phyloP scores from a whole-genome alignment of 176 grass and related monocot genomes.

The Oryza meridionalis region DNA sequence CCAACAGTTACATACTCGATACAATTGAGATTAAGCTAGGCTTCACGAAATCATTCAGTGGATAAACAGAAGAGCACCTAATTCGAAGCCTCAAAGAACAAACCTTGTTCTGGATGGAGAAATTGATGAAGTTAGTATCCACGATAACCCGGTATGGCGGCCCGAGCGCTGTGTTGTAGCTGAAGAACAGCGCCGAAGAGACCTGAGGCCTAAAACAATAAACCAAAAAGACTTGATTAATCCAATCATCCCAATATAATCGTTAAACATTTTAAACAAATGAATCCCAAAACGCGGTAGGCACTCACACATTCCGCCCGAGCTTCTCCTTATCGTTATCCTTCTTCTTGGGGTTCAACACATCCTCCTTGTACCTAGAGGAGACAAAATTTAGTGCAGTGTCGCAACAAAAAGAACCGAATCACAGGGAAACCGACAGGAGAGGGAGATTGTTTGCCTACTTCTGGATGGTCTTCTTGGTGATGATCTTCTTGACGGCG shows the following conservation, averaged over 20 bases:
- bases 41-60: background rate
- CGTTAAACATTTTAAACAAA: background rate
- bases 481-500: conserved; percentile 73
- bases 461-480: conserved; percentile 84
- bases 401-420: background rate
- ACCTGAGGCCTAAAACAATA: conserved; percentile 52
- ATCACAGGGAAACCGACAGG: background rate
- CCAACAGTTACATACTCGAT: background rate
- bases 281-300: background rate
- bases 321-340: conserved; percentile 72
- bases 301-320: conserved; percentile 74
- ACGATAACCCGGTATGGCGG: conserved; percentile 94
- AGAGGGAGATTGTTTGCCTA: conserved; percentile 28
- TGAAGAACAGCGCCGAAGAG: conserved; percentile 85
- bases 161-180: conserved; percentile 83
- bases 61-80: background rate
- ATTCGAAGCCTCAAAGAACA: background rate
- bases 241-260: background rate
- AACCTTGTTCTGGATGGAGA: conserved; percentile 97
- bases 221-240: background rate
- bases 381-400: conserved; percentile 5
- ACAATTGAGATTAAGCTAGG: background rate
- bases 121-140: conserved; percentile 98
- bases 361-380: conserved; percentile 67
- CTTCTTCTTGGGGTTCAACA: conserved; percentile 84